Conservation (phyloP, 2,329 filamentous ascomycete genomes). For the Neofusicoccum sp. region DNA sequence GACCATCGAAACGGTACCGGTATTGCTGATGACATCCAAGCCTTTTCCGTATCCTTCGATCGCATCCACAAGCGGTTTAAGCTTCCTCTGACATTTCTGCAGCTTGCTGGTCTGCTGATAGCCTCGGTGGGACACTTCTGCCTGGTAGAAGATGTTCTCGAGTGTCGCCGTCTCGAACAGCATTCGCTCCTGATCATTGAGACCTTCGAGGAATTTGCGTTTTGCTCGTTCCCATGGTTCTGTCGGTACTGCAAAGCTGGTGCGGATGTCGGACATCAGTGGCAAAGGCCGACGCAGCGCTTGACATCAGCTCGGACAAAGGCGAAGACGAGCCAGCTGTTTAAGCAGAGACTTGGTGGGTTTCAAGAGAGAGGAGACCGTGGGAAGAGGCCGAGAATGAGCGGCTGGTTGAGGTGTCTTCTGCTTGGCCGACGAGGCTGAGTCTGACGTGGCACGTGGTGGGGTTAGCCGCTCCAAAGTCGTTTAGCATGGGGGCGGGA, state of each 20-base stretch:
- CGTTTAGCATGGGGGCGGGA: too few relatives aligned
- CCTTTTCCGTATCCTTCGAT: slow-evolving; percentile 26
- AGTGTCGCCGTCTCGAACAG: slow-evolving; percentile 23
- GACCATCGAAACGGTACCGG: slow-evolving; percentile 18
- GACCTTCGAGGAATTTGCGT: slow-evolving; percentile 21
- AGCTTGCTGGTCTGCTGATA: slow-evolving; percentile 21
- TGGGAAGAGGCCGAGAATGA: too few relatives aligned
- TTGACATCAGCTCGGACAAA: too few relatives aligned
- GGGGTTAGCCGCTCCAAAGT: too few relatives aligned
- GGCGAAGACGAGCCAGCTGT: too few relatives aligned
- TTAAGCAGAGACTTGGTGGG: too few relatives aligned
- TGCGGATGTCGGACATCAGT: neutral
- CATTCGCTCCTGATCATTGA: slow-evolving; percentile 18
- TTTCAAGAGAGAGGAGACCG: too few relatives aligned
- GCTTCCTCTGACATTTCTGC: slow-evolving; percentile 22
- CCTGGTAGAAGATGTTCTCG: slow-evolving; percentile 27
- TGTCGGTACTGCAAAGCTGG: slow-evolving; percentile 21
- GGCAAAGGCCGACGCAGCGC: too few relatives aligned
- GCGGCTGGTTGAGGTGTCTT: too few relatives aligned
- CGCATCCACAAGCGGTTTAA: slow-evolving; percentile 21
- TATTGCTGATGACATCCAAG: slow-evolving; percentile 25
- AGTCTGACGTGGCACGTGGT: too few relatives aligned
- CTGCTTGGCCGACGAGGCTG: too few relatives aligned
- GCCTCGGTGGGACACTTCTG: slow-evolving; percentile 23
- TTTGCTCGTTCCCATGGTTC: slow-evolving; percentile 26